Base-by-base conservation (phyloP, 2,329 filamentous ascomycete species). In the Xylaria hypoxylon region DNA sequence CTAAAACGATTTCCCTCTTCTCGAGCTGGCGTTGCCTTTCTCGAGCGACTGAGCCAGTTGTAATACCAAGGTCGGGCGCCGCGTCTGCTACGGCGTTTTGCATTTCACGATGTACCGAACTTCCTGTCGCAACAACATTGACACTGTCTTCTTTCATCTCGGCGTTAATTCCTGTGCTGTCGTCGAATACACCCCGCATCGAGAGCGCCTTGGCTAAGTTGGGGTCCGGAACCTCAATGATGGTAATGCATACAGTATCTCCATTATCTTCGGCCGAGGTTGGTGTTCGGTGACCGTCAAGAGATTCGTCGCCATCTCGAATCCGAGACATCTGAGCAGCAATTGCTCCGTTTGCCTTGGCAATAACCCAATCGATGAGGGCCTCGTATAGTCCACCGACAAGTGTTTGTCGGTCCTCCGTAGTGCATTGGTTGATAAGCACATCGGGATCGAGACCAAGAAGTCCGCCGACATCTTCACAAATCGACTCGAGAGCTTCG, bases 81-180 rank as follows among this genome's bases (percentile, higher is more conserved):
- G 90, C 91, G 55, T 92, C 90, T 0, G 88, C 81, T 5, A 97
- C 87, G 1, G 94, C 93, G 64, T 90, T 89, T 74, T 92, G 89
- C 91, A 97, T 96, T 77, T 97, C 94, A 42, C 92, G 90, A 15
- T 95, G 78, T 10, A 98, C 91, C 0, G 95, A 96, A 64, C 90
- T 91, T n/a, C 92, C 92, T 1, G 89, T 89, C 0, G 90, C 73
- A 0, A 86, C 81, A 2, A 96, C 86, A n/a, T 92, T 87, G 0
- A 99, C 87, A 10, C 96, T 96, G 72, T 99, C 96, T 68, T 95
- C 91, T 75, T 95, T 97, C 94, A 99, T 98, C 82, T 99, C 96
- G 0, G 91, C 87, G 73, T 98, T 98, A 81, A 99, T 97, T 58
- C 96, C 96, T 22, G 90, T 84, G n/a, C 85, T 88, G 73, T 98